These are phyloP conservation scores for Trichophyton mentagrophytes DNA, from an alignment of 2,329 filamentous ascomycete species.

Conservation along the genomic window DNA sequence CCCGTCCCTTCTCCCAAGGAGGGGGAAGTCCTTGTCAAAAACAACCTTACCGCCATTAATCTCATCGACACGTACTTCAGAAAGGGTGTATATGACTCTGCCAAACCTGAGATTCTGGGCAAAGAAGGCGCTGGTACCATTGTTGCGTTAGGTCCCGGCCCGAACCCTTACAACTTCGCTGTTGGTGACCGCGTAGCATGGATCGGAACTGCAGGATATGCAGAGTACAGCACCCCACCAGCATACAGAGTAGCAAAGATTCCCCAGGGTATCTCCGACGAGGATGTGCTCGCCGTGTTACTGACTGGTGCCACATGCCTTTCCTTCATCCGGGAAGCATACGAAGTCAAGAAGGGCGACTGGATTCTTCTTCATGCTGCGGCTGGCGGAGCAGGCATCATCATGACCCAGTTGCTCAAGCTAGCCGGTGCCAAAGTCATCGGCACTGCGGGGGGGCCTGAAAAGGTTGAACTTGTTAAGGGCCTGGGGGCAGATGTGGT, in stretches of 20 bases:
- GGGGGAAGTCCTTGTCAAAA: slow-evolving; percentile 68
- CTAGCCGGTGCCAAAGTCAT: slow-evolving; percentile 64
- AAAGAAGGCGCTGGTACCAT: slow-evolving; percentile 66
- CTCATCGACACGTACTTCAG: slow-evolving; percentile 91
- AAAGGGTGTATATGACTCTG: slow-evolving; percentile 62
- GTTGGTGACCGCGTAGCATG: slow-evolving; percentile 61
- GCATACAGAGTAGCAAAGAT: slow-evolving; percentile 45
- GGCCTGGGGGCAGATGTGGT: slow-evolving; percentile 55
- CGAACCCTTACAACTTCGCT: slow-evolving; percentile 42
- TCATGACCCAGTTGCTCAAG: slow-evolving; percentile 62
- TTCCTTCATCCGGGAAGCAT: slow-evolving; percentile 62
- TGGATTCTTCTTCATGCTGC: slow-evolving; percentile 73
- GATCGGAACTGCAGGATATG: slow-evolving; percentile 45
- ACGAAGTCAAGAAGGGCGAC: slow-evolving; percentile 58
- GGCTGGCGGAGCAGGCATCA: slow-evolving; percentile 65
- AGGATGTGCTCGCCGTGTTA: slow-evolving; percentile 55
- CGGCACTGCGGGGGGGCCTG: slow-evolving; percentile 59
- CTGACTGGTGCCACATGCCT: slow-evolving; percentile 75
- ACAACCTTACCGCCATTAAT: slow-evolving; percentile 69
- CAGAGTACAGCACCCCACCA: slow-evolving; percentile 45
- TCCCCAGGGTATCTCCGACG: slow-evolving; percentile 48
- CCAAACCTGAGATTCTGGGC: slow-evolving; percentile 62
- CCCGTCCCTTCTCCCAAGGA: slow-evolving; percentile 55
- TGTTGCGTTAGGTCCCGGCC: slow-evolving; percentile 45
- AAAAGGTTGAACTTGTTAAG: slow-evolving; percentile 59